These are phyloP conservation scores for Leccinum longicurvipes DNA, from an alignment of 768 basidiomycete genomes.

Conservation along the genomic window DNA sequence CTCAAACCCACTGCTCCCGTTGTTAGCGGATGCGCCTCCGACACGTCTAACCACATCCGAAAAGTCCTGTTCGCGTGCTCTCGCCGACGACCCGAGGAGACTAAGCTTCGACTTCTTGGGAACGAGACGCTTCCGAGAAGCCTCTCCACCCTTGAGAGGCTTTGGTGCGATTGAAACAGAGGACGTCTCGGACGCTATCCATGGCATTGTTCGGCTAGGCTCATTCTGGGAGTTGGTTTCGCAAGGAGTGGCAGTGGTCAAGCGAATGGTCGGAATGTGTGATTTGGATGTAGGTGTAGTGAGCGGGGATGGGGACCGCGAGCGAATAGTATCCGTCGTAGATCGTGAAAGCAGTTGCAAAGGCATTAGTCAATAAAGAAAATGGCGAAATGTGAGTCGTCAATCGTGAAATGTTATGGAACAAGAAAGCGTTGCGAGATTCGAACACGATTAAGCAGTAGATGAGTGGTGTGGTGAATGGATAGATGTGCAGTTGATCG, in stretches of 20 bases:
- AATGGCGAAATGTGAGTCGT: conserved; percentile 15
- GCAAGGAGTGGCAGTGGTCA: conserved; percentile 66
- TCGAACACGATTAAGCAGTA: conserved; percentile 14
- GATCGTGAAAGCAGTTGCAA: conserved; percentile 31
- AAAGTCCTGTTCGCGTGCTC: conserved; percentile 43
- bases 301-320: conserved; percentile 27
- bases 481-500: conserved; percentile 15
- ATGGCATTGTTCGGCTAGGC: conserved; percentile 25
- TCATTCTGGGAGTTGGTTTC: conserved; percentile 38
- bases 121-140: conserved; percentile 50
- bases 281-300: conserved; percentile 28
- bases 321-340: conserved; percentile 22
- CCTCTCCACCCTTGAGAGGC: conserved; percentile 8
- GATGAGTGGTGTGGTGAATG: too few species aligned
- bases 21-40: conserved; percentile 22
- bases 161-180: conserved; percentile 31
- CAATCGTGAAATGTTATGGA: conserved; percentile 24
- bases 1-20: conserved; percentile 55
- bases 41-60: conserved; percentile 59
- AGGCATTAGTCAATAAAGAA: conserved; percentile 26
- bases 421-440: conserved; percentile 12
- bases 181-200: conserved; percentile 15
- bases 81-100: conserved; percentile 36
- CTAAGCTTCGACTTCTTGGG: conserved; percentile 71
- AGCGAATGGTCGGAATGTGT: conserved; percentile 59